phyloP scores from a whole-genome alignment of 2,329 filamentous ascomycete genomes.

The Colletotrichum sp. region DNA sequence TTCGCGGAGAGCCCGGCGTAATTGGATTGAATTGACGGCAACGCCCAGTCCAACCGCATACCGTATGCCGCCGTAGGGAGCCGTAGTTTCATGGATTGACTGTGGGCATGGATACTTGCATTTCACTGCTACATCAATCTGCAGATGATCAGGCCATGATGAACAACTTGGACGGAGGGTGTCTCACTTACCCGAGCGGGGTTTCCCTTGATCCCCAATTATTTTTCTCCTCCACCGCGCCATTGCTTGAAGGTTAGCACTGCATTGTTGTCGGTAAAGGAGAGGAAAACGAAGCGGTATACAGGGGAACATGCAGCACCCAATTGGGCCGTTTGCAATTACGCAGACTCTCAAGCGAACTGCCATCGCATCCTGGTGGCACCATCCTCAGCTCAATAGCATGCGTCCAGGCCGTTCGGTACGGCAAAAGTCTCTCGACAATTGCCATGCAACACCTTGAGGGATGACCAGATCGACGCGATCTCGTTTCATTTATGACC shows the following conservation, averaged over 20 bases:
- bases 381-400: not conserved
- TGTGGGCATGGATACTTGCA: constrained; percentile 6
- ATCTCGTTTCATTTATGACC: not conserved
- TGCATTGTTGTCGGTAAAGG: not conserved
- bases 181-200: constrained; percentile 18
- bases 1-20: not conserved
- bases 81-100: not conserved
- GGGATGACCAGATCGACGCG: not conserved
- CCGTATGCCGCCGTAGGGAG: not conserved
- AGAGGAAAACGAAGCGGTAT: not conserved
- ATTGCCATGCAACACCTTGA: not conserved
- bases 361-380: not conserved
- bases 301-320: not conserved
- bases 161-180: not conserved
- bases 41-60: not conserved
- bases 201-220: constrained; percentile 1
- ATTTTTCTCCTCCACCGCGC: not conserved
- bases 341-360: not conserved
- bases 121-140: constrained; percentile 9
- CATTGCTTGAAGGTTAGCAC: not conserved
- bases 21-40: not conserved
- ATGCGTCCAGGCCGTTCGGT: not conserved
- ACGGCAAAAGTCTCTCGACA: not conserved
- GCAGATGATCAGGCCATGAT: constrained; percentile 21
- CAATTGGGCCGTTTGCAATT: not conserved